Conservation (phyloP, 78 protist species). For the Dictyostelium capitatum region DNA sequence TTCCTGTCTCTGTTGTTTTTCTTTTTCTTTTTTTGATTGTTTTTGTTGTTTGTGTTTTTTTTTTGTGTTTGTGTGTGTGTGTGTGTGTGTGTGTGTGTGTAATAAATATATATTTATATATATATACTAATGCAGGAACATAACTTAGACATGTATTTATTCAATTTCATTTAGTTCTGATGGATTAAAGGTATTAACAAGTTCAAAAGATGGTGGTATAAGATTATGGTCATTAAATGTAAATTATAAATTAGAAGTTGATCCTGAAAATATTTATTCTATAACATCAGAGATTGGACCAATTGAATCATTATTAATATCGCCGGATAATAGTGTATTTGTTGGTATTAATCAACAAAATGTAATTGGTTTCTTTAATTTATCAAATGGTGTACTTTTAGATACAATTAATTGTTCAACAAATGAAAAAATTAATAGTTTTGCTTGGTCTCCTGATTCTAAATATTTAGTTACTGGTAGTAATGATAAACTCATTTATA, state of each 20-base stretch:
- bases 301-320: not conserved
- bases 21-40: not conserved
- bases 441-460: conserved; percentile 26
- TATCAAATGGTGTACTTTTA: conserved; percentile 8
- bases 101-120: not conserved
- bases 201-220: conserved; percentile 25
- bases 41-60: not conserved
- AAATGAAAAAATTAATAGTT: not conserved
- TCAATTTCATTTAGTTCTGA: conserved; percentile 24
- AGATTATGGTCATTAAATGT: conserved; percentile 50
- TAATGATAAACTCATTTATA: conserved; percentile 14
- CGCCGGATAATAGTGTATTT: conserved; percentile 2
- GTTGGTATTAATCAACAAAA: conserved; percentile 2
- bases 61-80: too few species aligned
- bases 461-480: conserved; percentile 12
- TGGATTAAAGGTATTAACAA: conserved; percentile 28
- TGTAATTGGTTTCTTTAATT: not conserved
- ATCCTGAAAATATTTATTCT: conserved; percentile 37
- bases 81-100: too few species aligned
- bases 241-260: conserved; percentile 23
- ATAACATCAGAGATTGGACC: not conserved
- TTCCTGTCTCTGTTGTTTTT: not conserved
- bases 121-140: too few species aligned
- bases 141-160: conserved; percentile 34
- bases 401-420: not conserved